These are phyloP conservation scores for Infundibulicybe gibba DNA, from an alignment of 768 basidiomycete genomes.

Conservation along the genomic window DNA sequence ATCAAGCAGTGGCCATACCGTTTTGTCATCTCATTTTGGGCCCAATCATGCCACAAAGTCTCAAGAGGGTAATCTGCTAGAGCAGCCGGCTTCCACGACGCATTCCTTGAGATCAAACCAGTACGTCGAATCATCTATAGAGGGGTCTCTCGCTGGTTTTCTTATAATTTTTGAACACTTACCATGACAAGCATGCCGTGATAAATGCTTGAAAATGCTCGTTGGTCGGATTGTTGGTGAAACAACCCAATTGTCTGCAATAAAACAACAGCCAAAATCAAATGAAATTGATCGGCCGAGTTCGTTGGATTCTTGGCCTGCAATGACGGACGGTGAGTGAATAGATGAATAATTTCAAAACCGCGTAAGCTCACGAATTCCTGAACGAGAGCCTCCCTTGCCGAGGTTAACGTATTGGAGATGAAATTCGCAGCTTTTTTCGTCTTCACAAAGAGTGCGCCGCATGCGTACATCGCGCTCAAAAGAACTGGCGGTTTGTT, in stretches of 20 bases:
- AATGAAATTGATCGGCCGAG: slow-evolving; percentile 33
- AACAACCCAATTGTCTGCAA: slow-evolving; percentile 56
- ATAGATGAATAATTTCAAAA: slow-evolving; percentile 5
- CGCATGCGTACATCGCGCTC: slow-evolving; percentile 58
- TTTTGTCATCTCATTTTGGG: slow-evolving; percentile 52
- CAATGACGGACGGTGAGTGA: slow-evolving; percentile 5
- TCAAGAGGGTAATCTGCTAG: slow-evolving; percentile 27
- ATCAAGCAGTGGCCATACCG: slow-evolving; percentile 30
- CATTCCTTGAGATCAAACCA: slow-evolving; percentile 38
- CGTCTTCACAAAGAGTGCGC: slow-evolving; percentile 53
- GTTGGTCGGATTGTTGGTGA: slow-evolving; percentile 45
- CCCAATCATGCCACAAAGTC: slow-evolving; percentile 58
- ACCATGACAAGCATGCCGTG: slow-evolving; percentile 63
- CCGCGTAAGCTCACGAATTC: slow-evolving; percentile 49
- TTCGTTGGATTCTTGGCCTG: slow-evolving; percentile 35
- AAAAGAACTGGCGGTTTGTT: slow-evolving; percentile 48
- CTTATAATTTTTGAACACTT: slow-evolving; percentile 12
- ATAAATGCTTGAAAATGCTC: slow-evolving; percentile 47
- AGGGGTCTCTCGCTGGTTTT: background rate
- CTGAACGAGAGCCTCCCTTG: slow-evolving; percentile 44
- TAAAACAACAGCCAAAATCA: slow-evolving; percentile 46
- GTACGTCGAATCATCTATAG: slow-evolving; percentile 44
- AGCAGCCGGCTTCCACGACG: slow-evolving; percentile 41
- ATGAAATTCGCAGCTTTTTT: slow-evolving; percentile 46
- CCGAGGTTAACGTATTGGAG: slow-evolving; percentile 34